These are phyloP conservation scores for Sarocladium oryzae DNA, from an alignment of 2,329 filamentous ascomycete genomes.

Conservation along the genomic window DNA sequence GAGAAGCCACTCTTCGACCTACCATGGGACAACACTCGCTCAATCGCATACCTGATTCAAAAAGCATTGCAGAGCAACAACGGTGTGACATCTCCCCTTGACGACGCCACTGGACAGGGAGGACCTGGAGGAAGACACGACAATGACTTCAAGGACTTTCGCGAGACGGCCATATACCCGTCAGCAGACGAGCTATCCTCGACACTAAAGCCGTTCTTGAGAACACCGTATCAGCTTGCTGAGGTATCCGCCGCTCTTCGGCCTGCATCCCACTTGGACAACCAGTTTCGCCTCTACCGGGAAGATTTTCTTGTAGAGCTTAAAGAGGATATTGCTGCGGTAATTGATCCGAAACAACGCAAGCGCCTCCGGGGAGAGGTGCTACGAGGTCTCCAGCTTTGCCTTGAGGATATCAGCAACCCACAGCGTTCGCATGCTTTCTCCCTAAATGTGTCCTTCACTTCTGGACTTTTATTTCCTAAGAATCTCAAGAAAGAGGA, in stretches of 20 bases:
- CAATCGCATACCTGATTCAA: constrained; percentile 29
- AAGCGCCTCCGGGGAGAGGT: constrained; percentile 26
- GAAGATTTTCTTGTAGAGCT: constrained; percentile 67
- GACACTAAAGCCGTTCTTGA: constrained; percentile 46
- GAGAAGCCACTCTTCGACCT: constrained; percentile 19
- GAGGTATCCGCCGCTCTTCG: constrained; percentile 25
- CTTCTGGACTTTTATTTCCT: constrained; percentile 38
- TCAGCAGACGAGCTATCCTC: constrained; percentile 59
- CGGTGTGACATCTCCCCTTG: neutral
- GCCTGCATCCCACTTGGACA: constrained; percentile 54
- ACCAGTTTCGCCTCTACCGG: constrained; percentile 63
- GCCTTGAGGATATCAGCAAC: constrained; percentile 27
- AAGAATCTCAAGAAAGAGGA: constrained; percentile 18
- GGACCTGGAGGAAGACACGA: constrained; percentile 63
- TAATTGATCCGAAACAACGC: constrained; percentile 36
- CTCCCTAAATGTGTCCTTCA: constrained; percentile 32
- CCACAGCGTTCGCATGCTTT: constrained; percentile 23
- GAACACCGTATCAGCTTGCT: constrained; percentile 40
- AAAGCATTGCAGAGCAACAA: constrained; percentile 25
- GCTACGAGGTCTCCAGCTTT: constrained; percentile 29
- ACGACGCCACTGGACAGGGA: constrained; percentile 4
- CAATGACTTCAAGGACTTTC: constrained; percentile 61
- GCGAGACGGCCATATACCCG: constrained; percentile 56
- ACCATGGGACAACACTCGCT: constrained; percentile 17
- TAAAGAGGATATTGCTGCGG: constrained; percentile 50